Percentiles rank a stretch among this genome's conserved stretches.
These are phyloP conservation scores for Linanthus parryae DNA, from an alignment of 148 eudicot species.

Conservation along the genomic window DNA sequence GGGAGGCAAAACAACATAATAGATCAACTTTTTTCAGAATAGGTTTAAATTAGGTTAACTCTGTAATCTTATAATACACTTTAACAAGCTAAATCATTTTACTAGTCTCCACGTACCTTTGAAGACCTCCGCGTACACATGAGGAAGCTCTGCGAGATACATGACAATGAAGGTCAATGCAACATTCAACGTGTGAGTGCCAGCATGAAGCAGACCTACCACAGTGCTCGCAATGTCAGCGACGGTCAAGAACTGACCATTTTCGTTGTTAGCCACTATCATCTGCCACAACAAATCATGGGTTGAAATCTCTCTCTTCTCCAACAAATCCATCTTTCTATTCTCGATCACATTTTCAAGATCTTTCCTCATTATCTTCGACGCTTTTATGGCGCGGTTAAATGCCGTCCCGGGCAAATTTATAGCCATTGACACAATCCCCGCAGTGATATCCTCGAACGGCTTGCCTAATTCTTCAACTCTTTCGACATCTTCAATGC, in stretches of 20 bases:
- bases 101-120: no score
- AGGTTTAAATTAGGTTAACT: no score
- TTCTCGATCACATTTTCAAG: slow-evolving; percentile 11
- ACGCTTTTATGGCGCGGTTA: slow-evolving; percentile 19
- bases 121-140: slow-evolving; percentile 15
- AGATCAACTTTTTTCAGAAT: no score
- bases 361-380: slow-evolving; percentile 6
- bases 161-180: slow-evolving; percentile 19
- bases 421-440: slow-evolving; percentile 14
- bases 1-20: no score
- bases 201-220: slow-evolving; percentile 17
- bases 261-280: slow-evolving; percentile 13
- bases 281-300: slow-evolving; percentile 22
- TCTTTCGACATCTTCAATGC: slow-evolving; percentile 11
- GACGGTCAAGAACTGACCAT: slow-evolving; percentile 16
- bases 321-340: slow-evolving; percentile 13
- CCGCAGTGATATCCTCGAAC: slow-evolving; percentile 14
- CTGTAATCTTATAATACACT: no score
- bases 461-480: slow-evolving; percentile 8
- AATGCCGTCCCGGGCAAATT: slow-evolving; percentile 20
- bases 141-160: slow-evolving; percentile 31
- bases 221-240: slow-evolving; percentile 14
- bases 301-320: neutral
- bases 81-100: no score
- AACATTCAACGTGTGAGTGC: slow-evolving; percentile 20